A percentile compares a stretch with the other conserved stretches of the same genome.
Conservation (phyloP, 208 protist species). For the Herpetomonas tarakana region DNA sequence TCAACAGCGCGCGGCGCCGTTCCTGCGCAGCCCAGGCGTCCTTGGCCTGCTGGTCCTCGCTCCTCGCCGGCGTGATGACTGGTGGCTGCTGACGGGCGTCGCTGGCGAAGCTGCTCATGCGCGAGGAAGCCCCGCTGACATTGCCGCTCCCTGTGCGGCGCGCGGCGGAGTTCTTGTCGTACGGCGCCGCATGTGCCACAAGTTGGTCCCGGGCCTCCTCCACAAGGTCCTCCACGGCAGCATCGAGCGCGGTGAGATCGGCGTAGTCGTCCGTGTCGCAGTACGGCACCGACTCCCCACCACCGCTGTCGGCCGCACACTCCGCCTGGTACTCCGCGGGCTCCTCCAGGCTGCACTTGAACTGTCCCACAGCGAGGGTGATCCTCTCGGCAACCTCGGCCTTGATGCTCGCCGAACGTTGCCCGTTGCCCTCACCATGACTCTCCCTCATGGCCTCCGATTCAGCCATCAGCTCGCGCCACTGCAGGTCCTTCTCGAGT, state of each 20-base stretch:
- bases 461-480: constrained; percentile 82
- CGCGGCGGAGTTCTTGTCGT: not conserved
- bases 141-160: not conserved
- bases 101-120: not conserved
- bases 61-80: not conserved
- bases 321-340: constrained; percentile 47
- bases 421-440: not conserved
- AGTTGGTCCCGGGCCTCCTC: constrained; percentile 24
- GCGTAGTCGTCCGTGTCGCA: constrained; percentile 79
- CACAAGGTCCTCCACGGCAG: constrained; percentile 45
- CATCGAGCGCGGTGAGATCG: constrained; percentile 58
- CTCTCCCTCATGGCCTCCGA: constrained; percentile 35
- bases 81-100: too few species aligned
- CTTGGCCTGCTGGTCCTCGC: not conserved
- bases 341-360: constrained; percentile 63
- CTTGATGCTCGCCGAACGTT: constrained; percentile 7
- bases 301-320: constrained; percentile 11
- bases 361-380: constrained; percentile 27
- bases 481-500: constrained; percentile 67
- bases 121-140: not conserved
- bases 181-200: not conserved
- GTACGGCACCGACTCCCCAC: constrained; percentile 36
- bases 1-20: constrained; percentile 45
- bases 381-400: constrained; percentile 37
- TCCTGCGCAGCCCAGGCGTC: not conserved